These are phyloP conservation scores for Ophidiomyces ophidiicola DNA, from an alignment of 2,329 filamentous ascomycete genomes.

Conservation along the genomic window DNA sequence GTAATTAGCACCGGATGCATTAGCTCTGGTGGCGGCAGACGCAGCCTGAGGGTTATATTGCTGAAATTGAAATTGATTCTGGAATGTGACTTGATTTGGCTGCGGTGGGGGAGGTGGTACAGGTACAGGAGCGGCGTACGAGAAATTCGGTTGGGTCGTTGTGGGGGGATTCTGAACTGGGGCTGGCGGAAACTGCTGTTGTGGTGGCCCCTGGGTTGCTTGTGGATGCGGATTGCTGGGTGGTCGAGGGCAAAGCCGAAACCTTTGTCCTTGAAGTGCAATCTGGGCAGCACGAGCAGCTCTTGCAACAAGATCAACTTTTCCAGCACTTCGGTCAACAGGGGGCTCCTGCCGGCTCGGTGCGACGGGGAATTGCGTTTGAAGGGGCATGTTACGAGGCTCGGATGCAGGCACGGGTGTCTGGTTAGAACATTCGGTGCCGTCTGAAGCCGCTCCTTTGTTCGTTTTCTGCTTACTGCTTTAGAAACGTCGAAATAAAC, in stretches of 20 bases:
- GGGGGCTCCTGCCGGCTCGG: conserved; percentile 29
- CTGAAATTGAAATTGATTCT: conserved; percentile 33
- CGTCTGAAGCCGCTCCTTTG: conserved; percentile 29
- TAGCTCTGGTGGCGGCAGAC: conserved; percentile 21
- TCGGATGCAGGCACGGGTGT: conserved; percentile 20
- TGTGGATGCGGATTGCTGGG: conserved; percentile 23
- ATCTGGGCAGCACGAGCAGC: conserved; percentile 38
- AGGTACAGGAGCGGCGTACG: conserved; percentile 40
- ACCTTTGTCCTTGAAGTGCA: conserved; percentile 34
- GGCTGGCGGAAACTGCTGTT: conserved; percentile 16
- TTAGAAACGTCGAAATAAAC: conserved; percentile 18
- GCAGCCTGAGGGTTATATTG: conserved; percentile 30
- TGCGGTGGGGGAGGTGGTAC: conserved; percentile 69
- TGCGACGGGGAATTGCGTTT: conserved; percentile 32
- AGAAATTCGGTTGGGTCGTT: conserved; percentile 10
- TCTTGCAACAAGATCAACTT: conserved; percentile 37
- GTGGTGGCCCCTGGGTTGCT: conserved; percentile 24
- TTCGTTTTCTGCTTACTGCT: conserved; percentile 30
- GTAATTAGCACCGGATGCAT: conserved; percentile 29
- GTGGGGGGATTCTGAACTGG: conserved; percentile 12
- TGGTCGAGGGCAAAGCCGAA: conserved; percentile 26
- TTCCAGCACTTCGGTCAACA: conserved; percentile 28
- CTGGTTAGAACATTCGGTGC: conserved; percentile 15
- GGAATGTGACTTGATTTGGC: conserved; percentile 40
- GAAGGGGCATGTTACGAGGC: conserved; percentile 27